Percentiles rank a stretch among this genome's conserved stretches.
These are phyloP conservation scores for Acanthamoeba sp. DNA, from an alignment of 208 protist genomes.

Conservation along the genomic window DNA sequence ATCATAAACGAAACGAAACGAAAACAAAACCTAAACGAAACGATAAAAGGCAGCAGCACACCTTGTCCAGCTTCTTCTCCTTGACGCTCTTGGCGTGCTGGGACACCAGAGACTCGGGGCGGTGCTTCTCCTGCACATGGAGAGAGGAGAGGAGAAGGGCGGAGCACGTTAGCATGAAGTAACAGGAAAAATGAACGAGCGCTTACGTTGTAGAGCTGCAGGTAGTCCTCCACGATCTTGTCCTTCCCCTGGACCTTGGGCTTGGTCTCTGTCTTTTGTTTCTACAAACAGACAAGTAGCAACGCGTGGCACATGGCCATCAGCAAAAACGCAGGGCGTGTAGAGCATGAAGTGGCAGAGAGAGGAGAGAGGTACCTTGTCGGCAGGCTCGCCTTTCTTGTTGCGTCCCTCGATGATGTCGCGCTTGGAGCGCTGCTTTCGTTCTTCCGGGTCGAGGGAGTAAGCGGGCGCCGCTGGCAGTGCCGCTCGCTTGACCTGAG, in stretches of 20 bases:
- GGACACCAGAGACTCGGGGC: background rate
- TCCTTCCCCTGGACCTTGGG: background rate
- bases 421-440: constrained; percentile 35
- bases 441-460: constrained; percentile 14
- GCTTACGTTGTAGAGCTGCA: constrained; percentile 31
- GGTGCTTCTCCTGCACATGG: background rate
- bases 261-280: background rate
- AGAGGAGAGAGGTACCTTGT: background rate
- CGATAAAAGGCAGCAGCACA: background rate
- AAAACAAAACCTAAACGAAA: background rate
- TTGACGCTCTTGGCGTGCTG: constrained; percentile 51
- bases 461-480: background rate
- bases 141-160: background rate
- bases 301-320: background rate
- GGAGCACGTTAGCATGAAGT: background rate
- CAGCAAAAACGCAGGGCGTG: background rate
- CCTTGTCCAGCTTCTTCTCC: background rate
- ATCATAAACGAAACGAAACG: background rate
- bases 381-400: constrained; percentile 44
- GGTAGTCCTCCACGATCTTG: constrained; percentile 57
- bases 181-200: background rate
- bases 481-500: background rate
- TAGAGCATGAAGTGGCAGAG: background rate
- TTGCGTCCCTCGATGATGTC: constrained; percentile 42
- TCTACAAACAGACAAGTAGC: background rate